Evolutionary conservation across 2,329 filamentous ascomycete species (phyloP).

Genomic region (Acrocalymma vagum): DNA sequence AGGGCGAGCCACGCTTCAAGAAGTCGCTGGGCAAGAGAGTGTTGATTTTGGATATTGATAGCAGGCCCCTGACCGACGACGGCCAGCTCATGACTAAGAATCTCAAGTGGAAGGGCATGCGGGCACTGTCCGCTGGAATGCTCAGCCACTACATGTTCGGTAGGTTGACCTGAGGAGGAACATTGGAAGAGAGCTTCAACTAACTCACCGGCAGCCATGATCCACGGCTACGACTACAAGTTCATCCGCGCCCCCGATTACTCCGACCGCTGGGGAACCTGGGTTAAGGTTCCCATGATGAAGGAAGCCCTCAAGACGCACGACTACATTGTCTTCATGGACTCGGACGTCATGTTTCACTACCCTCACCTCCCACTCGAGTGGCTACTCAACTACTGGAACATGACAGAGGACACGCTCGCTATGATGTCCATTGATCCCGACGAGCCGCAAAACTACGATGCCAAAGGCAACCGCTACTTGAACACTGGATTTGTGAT

Average conservation of each 20-base stretch:
- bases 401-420: conserved; percentile 54
- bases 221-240: conserved; percentile 61
- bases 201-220: conserved; percentile 45
- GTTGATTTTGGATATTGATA: conserved; percentile 49
- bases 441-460: conserved; percentile 51
- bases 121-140: conserved; percentile 47
- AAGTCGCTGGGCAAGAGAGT: conserved; percentile 47
- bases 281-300: conserved; percentile 60
- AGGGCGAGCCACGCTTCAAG: conserved; percentile 41
- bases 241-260: conserved; percentile 55
- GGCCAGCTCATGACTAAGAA: conserved; percentile 47
- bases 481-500: conserved; percentile 58
- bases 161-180: conserved; percentile 14
- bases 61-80: conserved; percentile 41
- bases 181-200: conserved; percentile 1
- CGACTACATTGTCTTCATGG: conserved; percentile 58
- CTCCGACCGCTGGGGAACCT: conserved; percentile 54
- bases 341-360: conserved; percentile 59
- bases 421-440: conserved; percentile 59
- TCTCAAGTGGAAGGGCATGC: conserved; percentile 48
- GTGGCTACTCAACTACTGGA: conserved; percentile 62
- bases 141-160: conserved; percentile 50
- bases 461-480: conserved; percentile 49
- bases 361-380: conserved; percentile 58
- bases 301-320: conserved; percentile 51